Evolutionary conservation across 129 eudicot genomes (phyloP), one percentile per base, ranked within the genome.

Genomic region (Flaveria brownii): DNA sequence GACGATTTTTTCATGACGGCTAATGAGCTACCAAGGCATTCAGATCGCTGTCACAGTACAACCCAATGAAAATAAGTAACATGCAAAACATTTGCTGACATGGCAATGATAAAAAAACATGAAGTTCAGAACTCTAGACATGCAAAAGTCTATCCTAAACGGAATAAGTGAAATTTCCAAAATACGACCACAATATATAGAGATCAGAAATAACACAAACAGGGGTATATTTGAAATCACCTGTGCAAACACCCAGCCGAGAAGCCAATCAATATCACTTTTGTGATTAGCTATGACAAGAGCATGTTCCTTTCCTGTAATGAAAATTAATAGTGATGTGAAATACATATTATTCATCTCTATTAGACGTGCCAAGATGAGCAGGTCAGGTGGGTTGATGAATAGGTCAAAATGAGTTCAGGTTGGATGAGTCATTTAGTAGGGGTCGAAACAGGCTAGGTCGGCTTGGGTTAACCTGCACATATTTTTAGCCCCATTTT

Each of bases 241-340:
- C 97, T 93, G 93, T 56, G 96, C 98, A 68, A 91, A 82, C 46
- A 93, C 88, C 98, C 98, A 93, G 80, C 98, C 98, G 26, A 93
- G 88, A 67, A 93, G 97, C 98, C 98, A 93, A 80, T 93, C 98
- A 68, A 93, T 91, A 77, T 93, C 98, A 81, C 98, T 90, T 79
- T 73, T 90, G 83, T 93, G 98, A 80, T 93, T 93, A 67, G 88
- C 82, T 64, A 93, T 71, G 80, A 88, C 82, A 75, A 93, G 93
- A 68, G 98, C 97, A 74, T 91, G 98, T 67, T 93, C 98, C 83
- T 88, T 88, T 70, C 98, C 98, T 93, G 96, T 77, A 80, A 67
- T 80, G 17, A 55, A 43, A 18, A 55, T 72, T 47, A 36, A 22
- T 42, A 71, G 33, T 9, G 2, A 72, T 41, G n/a, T 13, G 41